These are phyloP conservation scores for Camelina neglecta DNA, from an alignment of 345 rosid genomes.

Conservation along the genomic window DNA sequence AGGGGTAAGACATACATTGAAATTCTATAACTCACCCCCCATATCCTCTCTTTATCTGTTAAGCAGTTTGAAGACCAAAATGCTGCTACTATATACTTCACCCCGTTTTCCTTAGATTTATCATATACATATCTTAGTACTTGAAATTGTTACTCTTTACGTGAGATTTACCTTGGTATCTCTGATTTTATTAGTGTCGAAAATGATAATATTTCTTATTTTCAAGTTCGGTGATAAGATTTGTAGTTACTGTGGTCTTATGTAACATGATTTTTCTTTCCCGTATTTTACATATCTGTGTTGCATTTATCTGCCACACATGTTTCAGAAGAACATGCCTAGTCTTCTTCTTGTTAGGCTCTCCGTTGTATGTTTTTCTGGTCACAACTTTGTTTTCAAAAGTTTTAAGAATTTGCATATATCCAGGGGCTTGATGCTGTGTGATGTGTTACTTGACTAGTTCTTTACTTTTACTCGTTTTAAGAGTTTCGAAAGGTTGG, in stretches of 20 bases:
- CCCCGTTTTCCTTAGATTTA: too few relatives aligned
- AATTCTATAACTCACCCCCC: too few relatives aligned
- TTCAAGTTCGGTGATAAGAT: too few relatives aligned
- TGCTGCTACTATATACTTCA: too few relatives aligned
- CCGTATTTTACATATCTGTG: not conserved
- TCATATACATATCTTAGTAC: not conserved
- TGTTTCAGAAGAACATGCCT: not conserved
- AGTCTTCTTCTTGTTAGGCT: not conserved
- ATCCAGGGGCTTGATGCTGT: not conserved
- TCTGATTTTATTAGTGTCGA: not conserved
- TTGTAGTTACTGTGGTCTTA: too few relatives aligned
- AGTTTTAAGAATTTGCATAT: not conserved
- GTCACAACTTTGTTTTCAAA: too few relatives aligned
- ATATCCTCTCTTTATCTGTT: not conserved
- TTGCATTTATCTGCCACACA: not conserved
- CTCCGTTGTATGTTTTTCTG: not conserved
- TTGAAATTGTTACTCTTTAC: not conserved
- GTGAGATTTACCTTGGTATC: not conserved
- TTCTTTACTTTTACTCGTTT: not conserved
- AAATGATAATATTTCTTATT: too few relatives aligned
- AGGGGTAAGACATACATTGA: not conserved
- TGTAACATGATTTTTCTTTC: not conserved
- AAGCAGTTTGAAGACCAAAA: too few relatives aligned
- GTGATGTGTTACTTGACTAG: not conserved
- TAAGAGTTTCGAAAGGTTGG: not conserved